Evolutionary conservation across 306 rosid genomes (phyloP).

Genomic region (Bauhinia variegata): DNA sequence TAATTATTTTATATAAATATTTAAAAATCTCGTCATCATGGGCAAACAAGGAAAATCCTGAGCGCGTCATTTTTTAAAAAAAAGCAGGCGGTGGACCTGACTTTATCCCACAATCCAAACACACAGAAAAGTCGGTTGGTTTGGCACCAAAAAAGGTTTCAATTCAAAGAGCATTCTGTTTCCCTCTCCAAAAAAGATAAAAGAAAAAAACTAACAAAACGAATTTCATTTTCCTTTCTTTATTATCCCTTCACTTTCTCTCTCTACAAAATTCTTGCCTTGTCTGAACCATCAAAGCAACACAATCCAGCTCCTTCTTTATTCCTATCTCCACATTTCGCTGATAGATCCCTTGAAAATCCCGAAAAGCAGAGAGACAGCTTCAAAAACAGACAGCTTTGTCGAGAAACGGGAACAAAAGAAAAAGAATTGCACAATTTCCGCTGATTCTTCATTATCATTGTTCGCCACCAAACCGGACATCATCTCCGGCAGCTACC

Average conservation of each 20-base stretch:
- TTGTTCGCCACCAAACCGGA: conserved; percentile 10
- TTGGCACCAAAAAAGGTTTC: background rate
- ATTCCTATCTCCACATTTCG: conserved; percentile 5
- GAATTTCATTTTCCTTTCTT: background rate
- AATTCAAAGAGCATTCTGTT: background rate
- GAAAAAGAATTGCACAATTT: background rate
- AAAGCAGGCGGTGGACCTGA: conserved; percentile 6
- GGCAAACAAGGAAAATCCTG: no score
- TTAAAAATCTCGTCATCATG: no score
- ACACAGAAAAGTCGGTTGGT: background rate
- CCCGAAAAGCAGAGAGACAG: no score
- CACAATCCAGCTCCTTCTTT: background rate
- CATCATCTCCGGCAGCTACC: conserved; percentile 12
- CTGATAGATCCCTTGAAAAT: background rate
- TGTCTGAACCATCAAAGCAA: conserved; percentile 17
- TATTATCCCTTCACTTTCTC: background rate
- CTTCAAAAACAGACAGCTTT: background rate
- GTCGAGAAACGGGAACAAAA: background rate
- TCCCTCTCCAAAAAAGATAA: no score
- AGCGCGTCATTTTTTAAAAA: background rate
- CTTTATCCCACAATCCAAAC: conserved; percentile 1
- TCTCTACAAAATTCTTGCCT: conserved; percentile 37
- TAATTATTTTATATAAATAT: no score
- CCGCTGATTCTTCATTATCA: background rate
- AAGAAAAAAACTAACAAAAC: no score